Base-by-base conservation (phyloP, 2,329 filamentous ascomycete species). In the Hymenoscyphus linearis region DNA sequence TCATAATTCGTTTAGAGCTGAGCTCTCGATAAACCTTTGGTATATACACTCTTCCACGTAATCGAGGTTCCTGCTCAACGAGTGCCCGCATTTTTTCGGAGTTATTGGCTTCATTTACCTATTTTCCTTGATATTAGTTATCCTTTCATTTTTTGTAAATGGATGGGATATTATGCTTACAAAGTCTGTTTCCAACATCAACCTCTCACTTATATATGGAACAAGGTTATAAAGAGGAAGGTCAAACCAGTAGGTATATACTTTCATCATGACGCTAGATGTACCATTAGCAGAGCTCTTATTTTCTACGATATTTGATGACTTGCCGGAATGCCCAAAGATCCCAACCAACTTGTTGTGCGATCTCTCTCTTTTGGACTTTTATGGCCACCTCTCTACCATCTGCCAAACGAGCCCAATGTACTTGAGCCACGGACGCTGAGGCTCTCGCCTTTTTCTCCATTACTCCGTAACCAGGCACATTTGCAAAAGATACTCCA, bases 351-450 rank as follows among this genome's bases (percentile, higher is more conserved):
- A 97, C 90, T 77, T 98, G 95, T 72, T 88, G 86, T 22, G 85
- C 86, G 72, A 99, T 98, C 79, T 97, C 93, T 57, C 88, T 84
- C 78, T 98, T 99, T 79, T 99, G 95, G 4, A 99, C 87, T 79
- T 99, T 99, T 73, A 99, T 84, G 1, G 95, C 95, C 25, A 98
- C 90, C 78, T 97, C 93, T 55, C 91, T 82, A 0, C 95, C 95
- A 76, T 98, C 93, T 2, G 85, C 77, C 60, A 98, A 75, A 63
- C 88, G 81, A 7, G 95, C 95, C 92, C 93, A 97, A 74, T 98
- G 95, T 1, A 99, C 95, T 76, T 98, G 95, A 1, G 95, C 95
- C 9, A 99, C 93, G 74, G 91, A 96, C 2, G 95, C 95, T 71
- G 65, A 86, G 59, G 69, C 89, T 80, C 80, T 85, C 73, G 78